Conservation (phyloP, 768 basidiomycete species). For the Boletus tylopilopsis region DNA sequence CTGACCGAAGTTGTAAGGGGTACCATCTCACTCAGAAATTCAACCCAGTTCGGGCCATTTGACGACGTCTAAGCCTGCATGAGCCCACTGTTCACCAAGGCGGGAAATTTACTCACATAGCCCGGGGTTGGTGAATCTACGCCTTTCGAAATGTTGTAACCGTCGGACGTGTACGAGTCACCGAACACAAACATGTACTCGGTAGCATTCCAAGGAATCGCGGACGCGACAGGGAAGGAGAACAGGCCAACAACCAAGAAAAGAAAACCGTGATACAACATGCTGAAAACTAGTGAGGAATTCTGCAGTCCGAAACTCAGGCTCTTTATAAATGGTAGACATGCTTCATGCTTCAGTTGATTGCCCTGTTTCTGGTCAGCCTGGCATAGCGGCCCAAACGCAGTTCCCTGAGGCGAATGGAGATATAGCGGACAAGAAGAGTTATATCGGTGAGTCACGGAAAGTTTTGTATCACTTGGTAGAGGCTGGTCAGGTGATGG, state of each 20-base stretch:
- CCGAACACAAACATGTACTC: slow-evolving; percentile 59
- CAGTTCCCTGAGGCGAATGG: not conserved
- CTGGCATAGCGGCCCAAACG: not conserved
- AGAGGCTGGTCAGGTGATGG: no score
- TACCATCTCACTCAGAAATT: slow-evolving; percentile 42
- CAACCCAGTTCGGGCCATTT: slow-evolving; percentile 63
- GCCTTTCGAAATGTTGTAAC: slow-evolving; percentile 57
- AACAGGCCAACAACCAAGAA: slow-evolving; percentile 2
- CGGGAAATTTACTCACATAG: slow-evolving; percentile 42
- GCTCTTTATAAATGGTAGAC: slow-evolving; percentile 9
- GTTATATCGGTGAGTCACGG: not conserved
- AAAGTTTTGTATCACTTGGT: not conserved
- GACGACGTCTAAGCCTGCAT: slow-evolving; percentile 44
- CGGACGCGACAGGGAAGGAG: slow-evolving; percentile 7
- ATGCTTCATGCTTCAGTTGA: not conserved
- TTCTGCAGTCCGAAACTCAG: not conserved
- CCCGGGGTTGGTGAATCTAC: slow-evolving; percentile 49
- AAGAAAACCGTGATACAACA: slow-evolving; percentile 11
- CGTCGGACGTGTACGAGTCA: slow-evolving; percentile 59
- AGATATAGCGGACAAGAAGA: not conserved
- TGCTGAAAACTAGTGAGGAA: not conserved
- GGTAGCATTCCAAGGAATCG: slow-evolving; percentile 48
- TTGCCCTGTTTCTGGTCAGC: not conserved
- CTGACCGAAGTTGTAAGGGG: not conserved
- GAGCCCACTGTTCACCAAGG: no score